Conservation (phyloP, 2,329 filamentous ascomycete species). For the Rhinocladiella mackenziei region DNA sequence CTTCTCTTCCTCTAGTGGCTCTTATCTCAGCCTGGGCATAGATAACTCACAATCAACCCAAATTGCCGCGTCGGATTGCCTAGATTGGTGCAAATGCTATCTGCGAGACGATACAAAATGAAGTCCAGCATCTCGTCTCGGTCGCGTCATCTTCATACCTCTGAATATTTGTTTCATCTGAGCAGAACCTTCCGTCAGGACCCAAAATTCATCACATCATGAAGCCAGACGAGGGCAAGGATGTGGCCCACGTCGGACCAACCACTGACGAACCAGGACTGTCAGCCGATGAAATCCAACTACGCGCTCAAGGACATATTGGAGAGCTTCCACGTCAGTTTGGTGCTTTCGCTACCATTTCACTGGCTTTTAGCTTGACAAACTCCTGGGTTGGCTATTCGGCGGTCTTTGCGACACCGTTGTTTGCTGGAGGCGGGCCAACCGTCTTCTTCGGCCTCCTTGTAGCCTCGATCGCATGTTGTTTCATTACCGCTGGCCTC, state of each 20-base stretch:
- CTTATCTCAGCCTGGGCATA: too few species aligned
- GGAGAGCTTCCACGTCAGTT: constrained; percentile 28
- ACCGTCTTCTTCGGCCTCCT: constrained; percentile 29
- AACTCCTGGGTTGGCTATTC: constrained; percentile 35
- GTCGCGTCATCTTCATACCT: too few species aligned
- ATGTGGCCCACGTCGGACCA: not conserved
- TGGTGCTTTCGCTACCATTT: constrained; percentile 27
- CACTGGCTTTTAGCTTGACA: constrained; percentile 32
- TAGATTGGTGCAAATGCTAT: too few species aligned
- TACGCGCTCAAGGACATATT: constrained; percentile 14
- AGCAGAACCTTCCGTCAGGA: too few species aligned
- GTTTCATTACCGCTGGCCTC: constrained; percentile 28
- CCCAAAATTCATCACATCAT: too few species aligned
- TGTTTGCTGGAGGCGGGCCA: constrained; percentile 31
- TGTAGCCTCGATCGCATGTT: constrained; percentile 27
- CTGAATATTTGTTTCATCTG: too few species aligned
- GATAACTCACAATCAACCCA: too few species aligned
- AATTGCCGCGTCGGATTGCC: too few species aligned
- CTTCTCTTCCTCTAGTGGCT: too few species aligned
- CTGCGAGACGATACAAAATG: too few species aligned
- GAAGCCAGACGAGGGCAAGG: too few species aligned
- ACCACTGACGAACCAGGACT: not conserved
- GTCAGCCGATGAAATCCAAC: constrained; percentile 12
- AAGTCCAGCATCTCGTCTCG: too few species aligned
- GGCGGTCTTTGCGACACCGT: constrained; percentile 24